Evolutionary conservation across 257 asterid species (phyloP), one percentile per base, ranked within the genome.

Genomic region (Voacanga thouarsii): DNA sequence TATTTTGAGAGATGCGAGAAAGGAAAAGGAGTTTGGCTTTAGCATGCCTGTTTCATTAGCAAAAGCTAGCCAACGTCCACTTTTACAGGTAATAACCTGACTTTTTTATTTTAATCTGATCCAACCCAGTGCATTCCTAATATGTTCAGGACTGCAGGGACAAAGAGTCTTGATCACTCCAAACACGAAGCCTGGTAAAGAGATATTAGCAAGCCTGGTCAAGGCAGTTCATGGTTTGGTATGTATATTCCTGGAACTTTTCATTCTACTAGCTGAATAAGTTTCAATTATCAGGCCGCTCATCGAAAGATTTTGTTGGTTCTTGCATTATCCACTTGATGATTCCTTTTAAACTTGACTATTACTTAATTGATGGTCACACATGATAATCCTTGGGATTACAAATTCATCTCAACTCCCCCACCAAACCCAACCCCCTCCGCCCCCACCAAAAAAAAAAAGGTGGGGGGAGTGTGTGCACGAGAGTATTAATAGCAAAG

Each of bases 111-210:
- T 59, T 76, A 59, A 59, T 55, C 57, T 75, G 81, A 53, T 79
- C 45, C 76, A 43, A 50, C 39, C 37, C 53, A 41, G 41, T 77
- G 1, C 26, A 3, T 67, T 39, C 59, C 84, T 86, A 72, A 86
- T 77, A 12, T 51, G 79, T 74, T 63, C 47, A 78, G 70, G 79
- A n/a, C 61, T 87, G 87, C 94, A 96, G 99, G 98, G 94, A 43
- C 92, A 75, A 72, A 89, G 88, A 84, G 97, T 96, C 66, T 82
- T 92, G 44, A 82, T 92, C 78, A 96, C 99, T 75, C 97, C 94
- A 53, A 96, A 90, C 84, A 93, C 98, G 37, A 96, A 93, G 85
- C 99, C 99, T 37, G 96, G 98, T 71, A 93, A 86, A 87, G 97
- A 87, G 77, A 89, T 92, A 79, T 80, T 96, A 43, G 81, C 85